A percentile compares a stretch with the other conserved stretches of the same genome.
These are phyloP conservation scores for Taxawa tesnikishii DNA, from an alignment of 2,329 filamentous ascomycete genomes.

Conservation along the genomic window DNA sequence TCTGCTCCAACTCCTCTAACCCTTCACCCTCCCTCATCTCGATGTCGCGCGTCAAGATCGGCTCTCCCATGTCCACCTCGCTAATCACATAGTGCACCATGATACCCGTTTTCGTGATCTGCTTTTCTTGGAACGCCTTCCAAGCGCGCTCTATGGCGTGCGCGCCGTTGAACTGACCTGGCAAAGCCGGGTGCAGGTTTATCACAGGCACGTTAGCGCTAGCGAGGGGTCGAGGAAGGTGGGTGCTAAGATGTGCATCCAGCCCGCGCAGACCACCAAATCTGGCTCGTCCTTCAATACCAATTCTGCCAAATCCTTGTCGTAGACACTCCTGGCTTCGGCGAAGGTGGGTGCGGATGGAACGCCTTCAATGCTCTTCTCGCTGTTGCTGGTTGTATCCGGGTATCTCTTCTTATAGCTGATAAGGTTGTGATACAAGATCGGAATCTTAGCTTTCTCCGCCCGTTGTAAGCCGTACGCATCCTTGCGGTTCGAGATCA, in stretches of 20 bases:
- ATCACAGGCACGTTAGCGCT: constrained; percentile 55
- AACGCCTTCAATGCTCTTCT: neutral
- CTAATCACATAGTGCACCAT: constrained; percentile 75
- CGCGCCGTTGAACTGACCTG: constrained; percentile 60
- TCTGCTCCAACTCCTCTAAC: constrained; percentile 53
- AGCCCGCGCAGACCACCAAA: constrained; percentile 70
- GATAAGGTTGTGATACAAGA: constrained; percentile 70
- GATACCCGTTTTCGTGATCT: constrained; percentile 59
- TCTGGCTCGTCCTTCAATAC: constrained; percentile 56
- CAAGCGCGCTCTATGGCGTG: constrained; percentile 66
- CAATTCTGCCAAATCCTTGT: constrained; percentile 58
- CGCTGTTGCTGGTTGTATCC: constrained; percentile 30
- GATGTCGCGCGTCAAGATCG: constrained; percentile 60
- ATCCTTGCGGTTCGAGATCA: constrained; percentile 53
- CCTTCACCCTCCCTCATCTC: constrained; percentile 46
- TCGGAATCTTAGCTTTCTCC: constrained; percentile 50
- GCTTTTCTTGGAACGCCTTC: constrained; percentile 56
- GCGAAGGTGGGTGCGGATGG: constrained; percentile 10
- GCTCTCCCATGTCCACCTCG: constrained; percentile 68
- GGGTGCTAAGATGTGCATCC: constrained; percentile 71
- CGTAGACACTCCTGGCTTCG: constrained; percentile 54
- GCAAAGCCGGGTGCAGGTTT: constrained; percentile 69
- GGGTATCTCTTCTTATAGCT: constrained; percentile 60
- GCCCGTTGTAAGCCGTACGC: constrained; percentile 55
- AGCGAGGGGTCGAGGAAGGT: constrained; percentile 59